Evolutionary conservation across 768 basidiomycete species (phyloP).

Genomic region (Lactarius pseudohatsudake): DNA sequence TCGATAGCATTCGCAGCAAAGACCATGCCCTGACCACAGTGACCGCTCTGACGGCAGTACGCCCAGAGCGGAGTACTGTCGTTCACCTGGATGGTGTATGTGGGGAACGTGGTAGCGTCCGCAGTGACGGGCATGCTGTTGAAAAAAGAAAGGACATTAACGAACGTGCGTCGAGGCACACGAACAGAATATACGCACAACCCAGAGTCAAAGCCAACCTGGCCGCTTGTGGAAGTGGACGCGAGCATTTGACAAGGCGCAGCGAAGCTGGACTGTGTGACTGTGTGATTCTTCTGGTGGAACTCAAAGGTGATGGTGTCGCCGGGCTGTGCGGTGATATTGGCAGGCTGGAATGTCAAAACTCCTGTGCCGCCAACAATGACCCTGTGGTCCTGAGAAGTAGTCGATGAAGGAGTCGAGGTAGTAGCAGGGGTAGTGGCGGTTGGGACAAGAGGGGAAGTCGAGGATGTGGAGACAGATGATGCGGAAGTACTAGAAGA

Average conservation of each 20-base stretch:
- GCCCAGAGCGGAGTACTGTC: conserved; percentile 57
- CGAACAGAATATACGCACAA: conserved; percentile 35
- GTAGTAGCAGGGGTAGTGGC: conserved; percentile 35
- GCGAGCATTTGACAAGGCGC: conserved; percentile 42
- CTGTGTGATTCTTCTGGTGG: conserved; percentile 42
- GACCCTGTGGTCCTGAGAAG: conserved; percentile 36
- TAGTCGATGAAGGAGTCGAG: conserved; percentile 11
- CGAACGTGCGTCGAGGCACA: neutral
- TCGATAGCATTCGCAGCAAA: conserved; percentile 56
- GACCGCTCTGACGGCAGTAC: conserved; percentile 50
- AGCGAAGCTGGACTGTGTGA: conserved; percentile 40
- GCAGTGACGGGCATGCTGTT: conserved; percentile 49
- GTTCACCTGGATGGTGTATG: conserved; percentile 53
- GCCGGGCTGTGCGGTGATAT: conserved; percentile 39
- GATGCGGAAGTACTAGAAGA: conserved; percentile 22
- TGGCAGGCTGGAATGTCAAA: conserved; percentile 36
- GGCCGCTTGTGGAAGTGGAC: conserved; percentile 45
- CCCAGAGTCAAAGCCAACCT: conserved; percentile 42
- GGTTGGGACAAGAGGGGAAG: conserved; percentile 36
- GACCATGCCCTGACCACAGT: conserved; percentile 62
- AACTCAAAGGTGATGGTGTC: conserved; percentile 45
- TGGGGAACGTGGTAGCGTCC: conserved; percentile 48
- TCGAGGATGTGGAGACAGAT: conserved; percentile 23
- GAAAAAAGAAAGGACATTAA: neutral
- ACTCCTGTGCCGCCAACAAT: conserved; percentile 34